Base-by-base conservation (phyloP, 1,284 basidiomycete species). In the Acaromyces ingoldii region DNA sequence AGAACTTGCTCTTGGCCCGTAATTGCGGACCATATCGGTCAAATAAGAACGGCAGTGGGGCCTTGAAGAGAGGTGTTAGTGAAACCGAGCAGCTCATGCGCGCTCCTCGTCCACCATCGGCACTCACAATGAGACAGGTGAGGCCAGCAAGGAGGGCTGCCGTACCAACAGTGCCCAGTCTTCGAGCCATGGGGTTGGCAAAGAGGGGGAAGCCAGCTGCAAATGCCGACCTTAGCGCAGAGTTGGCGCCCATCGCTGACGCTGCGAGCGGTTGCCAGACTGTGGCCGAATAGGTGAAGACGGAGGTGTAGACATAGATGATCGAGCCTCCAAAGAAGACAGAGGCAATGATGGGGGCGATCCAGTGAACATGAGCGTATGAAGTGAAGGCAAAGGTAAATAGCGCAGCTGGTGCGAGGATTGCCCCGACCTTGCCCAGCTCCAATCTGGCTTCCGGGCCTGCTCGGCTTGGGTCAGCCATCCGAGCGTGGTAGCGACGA, bases 341-440 rank as follows among this genome's bases (percentile, higher is more conserved):
- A 25, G 44, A 42, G 6, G 30, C 43, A 34, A 58, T 50, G 38
- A 55, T 46, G 9, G 56, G 56, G 13, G 43, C 46, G 26, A 51
- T 45, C 53, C 57, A 59, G 41, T 56, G 57, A 6, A 59, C 53
- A 15, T 26, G 21, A 28, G n/a, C 2, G 40, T 51, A 59, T 7
- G 42, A 33, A 9, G 54, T 56, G 31, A 59, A 59, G 31, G 53
- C 53, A 34, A 59, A 52, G 41, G 26, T 40, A 30, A 52, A 56
- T 30, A 71, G 40, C 31, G 28, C 38, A 17, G 48, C 37, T 49
- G 39, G 28, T 51, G 19, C 24, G n/a, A 44, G 24, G 34, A 56
- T 84, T 83, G 2, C 81, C 82, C 47, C 87, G 77, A 62, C 87
- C 83, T 7, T 84, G 84, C 1, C 79, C 81, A 29, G 84, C 49